A percentile compares a stretch with the other conserved stretches of the same genome.
Conservation (phyloP, 2,329 filamentous ascomycete species). For the Mycosphaerella arachidis region DNA sequence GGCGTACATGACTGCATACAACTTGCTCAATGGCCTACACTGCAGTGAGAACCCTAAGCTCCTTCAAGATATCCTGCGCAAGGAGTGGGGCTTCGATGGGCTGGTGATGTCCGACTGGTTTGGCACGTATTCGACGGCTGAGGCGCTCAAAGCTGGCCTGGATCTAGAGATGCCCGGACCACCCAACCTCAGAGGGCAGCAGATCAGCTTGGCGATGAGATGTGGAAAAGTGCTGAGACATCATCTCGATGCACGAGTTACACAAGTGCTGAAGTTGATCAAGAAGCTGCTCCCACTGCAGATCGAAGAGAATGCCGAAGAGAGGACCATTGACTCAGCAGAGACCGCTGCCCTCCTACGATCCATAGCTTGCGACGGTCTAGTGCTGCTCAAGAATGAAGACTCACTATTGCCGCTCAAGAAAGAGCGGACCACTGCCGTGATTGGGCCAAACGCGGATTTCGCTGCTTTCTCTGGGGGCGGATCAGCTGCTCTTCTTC, state of each 20-base stretch:
- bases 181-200: constrained; percentile 42
- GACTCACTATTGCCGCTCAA: constrained; percentile 58
- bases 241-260: constrained; percentile 54
- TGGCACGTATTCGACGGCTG: constrained; percentile 65
- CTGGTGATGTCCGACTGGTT: constrained; percentile 69
- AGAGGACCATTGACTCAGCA: constrained; percentile 29
- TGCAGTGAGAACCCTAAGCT: constrained; percentile 61
- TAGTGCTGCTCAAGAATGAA: constrained; percentile 60
- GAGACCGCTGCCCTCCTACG: constrained; percentile 31
- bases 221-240: constrained; percentile 28
- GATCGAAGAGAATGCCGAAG: constrained; percentile 29
- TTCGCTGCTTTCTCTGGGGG: constrained; percentile 51
- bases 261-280: constrained; percentile 57
- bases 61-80: constrained; percentile 63
- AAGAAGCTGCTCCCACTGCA: constrained; percentile 35
- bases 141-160: constrained; percentile 66
- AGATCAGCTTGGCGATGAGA: constrained; percentile 27
- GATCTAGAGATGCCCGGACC: constrained; percentile 89
- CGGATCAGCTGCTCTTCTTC: constrained; percentile 31
- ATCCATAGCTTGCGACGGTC: constrained; percentile 25
- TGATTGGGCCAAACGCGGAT: constrained; percentile 72
- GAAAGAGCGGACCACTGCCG: constrained; percentile 64
- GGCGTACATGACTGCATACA: constrained; percentile 70
- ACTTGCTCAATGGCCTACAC: constrained; percentile 69
- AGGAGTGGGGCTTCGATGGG: constrained; percentile 62